Base-by-base conservation (phyloP, 2,329 filamentous ascomycete species). In the Metarhizium robertsii region DNA sequence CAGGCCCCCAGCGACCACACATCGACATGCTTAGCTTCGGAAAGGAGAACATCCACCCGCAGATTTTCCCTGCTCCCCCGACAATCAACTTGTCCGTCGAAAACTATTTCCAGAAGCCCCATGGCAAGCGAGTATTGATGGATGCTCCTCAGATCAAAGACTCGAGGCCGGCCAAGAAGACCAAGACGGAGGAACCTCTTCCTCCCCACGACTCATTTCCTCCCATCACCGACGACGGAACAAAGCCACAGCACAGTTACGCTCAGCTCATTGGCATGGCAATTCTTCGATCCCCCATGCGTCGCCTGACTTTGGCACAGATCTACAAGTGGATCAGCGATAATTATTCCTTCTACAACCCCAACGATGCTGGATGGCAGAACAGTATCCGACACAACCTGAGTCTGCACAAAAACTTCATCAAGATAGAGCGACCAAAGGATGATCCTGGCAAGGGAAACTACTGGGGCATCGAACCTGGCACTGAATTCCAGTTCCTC, bases 251-350 rank as follows among this genome's bases (percentile, higher is more conserved):
- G 5, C 90, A 92, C 71, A 97, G 92, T 73, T 99, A 99, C 69
- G 92, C 94, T 20, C 88, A 88, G 63, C 80, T 99, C 62, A 97
- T 97, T 61, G 94, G 90, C 67, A 96, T 96, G 92, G 91, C 94
- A 53, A 96, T 99, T 64, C 78, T 97, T 25, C 85, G 92, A 59
- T 90, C 94, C 4, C 86, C 88, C 13, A 84, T 86, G 58, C 85
- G 91, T 58, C 87, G 89, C 53, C 78, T 97, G 59, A 97, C 94
- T 1, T 79, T 99, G 18, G 85, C 91, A 30, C 91, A 96, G 70
- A 99, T 99, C 63, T 99, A 97, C 79, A 96, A 95, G 68, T 99
- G 94, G 92, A 97, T 99, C 64, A 95, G 90, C n/a, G 90, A 95
- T 68, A 92, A 87, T 18, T 97, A 88, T 69, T 85, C 83, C 5